Evolutionary conservation across 1,284 basidiomycete genomes (phyloP).

Genomic region (Naganishia sp.): DNA sequence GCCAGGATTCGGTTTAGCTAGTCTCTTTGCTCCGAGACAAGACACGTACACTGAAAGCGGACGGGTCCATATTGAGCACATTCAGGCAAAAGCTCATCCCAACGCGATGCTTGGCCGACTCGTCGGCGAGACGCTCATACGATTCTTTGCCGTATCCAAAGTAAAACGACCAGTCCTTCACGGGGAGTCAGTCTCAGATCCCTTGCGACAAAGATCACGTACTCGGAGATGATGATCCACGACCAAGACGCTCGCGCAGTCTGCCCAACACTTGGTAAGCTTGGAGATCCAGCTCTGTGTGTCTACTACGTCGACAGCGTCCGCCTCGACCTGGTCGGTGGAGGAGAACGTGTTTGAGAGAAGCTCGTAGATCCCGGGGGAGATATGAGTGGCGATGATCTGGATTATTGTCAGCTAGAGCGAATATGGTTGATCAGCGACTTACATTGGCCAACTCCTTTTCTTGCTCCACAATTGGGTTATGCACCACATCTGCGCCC

Average conservation of each 20-base stretch:
- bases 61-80: conserved; percentile 66
- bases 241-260: conserved; percentile 66
- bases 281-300: conserved; percentile 54
- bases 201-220: conserved; percentile 34
- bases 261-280: conserved; percentile 76
- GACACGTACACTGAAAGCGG: conserved; percentile 62
- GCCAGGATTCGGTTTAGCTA: not conserved
- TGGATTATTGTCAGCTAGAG: conserved; percentile 40
- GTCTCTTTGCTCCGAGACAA: not conserved
- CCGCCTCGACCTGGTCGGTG: conserved; percentile 42
- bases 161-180: conserved; percentile 67
- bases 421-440: not conserved
- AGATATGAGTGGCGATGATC: conserved; percentile 62
- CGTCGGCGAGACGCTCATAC: conserved; percentile 64
- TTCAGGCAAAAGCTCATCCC: conserved; percentile 69
- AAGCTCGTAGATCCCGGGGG: conserved; percentile 65
- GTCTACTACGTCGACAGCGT: conserved; percentile 44
- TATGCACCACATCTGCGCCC: conserved; percentile 13
- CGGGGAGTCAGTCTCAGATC: not conserved
- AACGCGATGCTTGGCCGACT: conserved; percentile 61
- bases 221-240: conserved; percentile 64
- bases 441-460: conserved; percentile 45
- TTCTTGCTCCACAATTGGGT: conserved; percentile 40
- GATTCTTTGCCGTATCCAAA: conserved; percentile 63
- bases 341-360: conserved; percentile 60